phyloP scores from a whole-genome alignment of 768 basidiomycete species.

The Podaxis carcinomalis region DNA sequence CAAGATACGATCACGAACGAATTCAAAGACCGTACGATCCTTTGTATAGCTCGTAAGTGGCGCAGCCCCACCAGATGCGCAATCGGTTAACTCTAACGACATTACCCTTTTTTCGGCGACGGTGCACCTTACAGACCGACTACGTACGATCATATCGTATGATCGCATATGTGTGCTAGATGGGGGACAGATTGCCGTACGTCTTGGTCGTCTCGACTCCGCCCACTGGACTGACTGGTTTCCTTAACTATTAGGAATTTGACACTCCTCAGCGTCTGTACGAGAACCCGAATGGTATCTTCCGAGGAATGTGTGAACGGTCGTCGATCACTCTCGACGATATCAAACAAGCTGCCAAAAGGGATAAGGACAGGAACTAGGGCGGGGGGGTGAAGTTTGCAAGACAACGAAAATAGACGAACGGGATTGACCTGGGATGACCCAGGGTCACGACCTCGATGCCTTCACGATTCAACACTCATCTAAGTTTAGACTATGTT shows the following conservation, averaged over 20 bases:
- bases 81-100: not conserved
- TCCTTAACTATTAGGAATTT: conserved; percentile 51
- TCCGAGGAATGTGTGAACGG: conserved; percentile 82
- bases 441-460: not conserved
- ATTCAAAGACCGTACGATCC: conserved; percentile 79
- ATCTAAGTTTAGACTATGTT: not conserved
- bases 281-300: conserved; percentile 55
- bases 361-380: not conserved
- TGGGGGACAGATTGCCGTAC: conserved; percentile 67
- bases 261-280: conserved; percentile 74
- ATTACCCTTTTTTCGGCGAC: not conserved
- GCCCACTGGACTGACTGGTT: not conserved
- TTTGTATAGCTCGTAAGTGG: conserved; percentile 80
- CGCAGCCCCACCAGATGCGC: too few relatives aligned
- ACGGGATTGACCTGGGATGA: not conserved
- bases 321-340: conserved; percentile 76
- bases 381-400: not conserved
- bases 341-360: conserved; percentile 36
- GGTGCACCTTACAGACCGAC: conserved; percentile 49
- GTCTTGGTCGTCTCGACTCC: conserved; percentile 19
- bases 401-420: not conserved
- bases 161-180: conserved; percentile 89
- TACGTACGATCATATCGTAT: conserved; percentile 84
- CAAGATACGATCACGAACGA: conserved; percentile 84
- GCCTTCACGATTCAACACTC: not conserved